phyloP scores from a whole-genome alignment of 176 grass and related monocot species.

The Olyra latifolia region DNA sequence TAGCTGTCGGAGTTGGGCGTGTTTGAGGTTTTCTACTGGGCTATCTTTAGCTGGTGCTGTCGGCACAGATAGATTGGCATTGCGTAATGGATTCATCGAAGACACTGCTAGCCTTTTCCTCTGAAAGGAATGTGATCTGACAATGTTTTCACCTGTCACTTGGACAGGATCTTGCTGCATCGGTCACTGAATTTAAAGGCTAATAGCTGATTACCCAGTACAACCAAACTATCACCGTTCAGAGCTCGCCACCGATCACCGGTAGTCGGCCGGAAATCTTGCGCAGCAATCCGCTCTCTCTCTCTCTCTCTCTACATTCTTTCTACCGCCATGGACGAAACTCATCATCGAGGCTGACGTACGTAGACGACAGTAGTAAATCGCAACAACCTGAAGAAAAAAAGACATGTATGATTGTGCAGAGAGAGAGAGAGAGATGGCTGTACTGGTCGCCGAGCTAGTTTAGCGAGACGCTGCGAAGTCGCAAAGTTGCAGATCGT shows the following conservation, averaged over 20 bases:
- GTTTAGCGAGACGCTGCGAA: background rate
- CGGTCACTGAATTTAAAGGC: background rate
- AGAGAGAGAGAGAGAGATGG: background rate
- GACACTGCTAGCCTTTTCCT: background rate
- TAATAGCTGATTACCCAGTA: background rate
- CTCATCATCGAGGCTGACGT: background rate
- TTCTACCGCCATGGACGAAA: constrained; percentile 3
- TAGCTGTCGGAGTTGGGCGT: background rate
- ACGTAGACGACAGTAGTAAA: background rate
- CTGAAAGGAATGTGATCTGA: constrained; percentile 30
- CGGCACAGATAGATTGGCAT: constrained; percentile 26
- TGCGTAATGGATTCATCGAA: constrained; percentile 35
- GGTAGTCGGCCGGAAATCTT: constrained; percentile 26
- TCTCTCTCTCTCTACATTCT: background rate
- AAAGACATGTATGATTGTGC: background rate
- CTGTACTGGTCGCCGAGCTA: background rate
- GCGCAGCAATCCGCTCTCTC: constrained; percentile 5
- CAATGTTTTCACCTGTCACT: constrained; percentile 34
- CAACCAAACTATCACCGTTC: constrained; percentile 5
- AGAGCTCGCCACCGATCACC: constrained; percentile 4
- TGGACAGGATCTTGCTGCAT: constrained; percentile 14
- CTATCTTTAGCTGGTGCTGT: constrained; percentile 13
- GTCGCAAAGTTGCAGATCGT: constrained; percentile 6
- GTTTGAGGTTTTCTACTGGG: constrained; percentile 8
- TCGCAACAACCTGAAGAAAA: constrained; percentile 29